Percentiles rank a stretch among this genome's conserved stretches.
phyloP scores from a whole-genome alignment of 352 stramenopile genomes.

The Phytophthora agathidicida region DNA sequence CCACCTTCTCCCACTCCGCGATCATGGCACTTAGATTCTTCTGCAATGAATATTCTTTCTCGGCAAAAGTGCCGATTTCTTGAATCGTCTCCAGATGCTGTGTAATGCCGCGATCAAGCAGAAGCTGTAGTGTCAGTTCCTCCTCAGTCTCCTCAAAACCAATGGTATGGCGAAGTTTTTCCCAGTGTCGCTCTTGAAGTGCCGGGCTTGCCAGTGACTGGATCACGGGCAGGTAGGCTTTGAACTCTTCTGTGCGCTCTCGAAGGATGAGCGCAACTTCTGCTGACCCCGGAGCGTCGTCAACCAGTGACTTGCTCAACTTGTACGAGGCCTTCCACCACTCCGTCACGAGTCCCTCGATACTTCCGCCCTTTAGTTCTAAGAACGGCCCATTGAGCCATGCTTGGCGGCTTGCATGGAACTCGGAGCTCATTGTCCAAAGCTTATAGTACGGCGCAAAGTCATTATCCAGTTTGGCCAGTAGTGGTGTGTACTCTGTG shows the following conservation, averaged over 20 bases:
- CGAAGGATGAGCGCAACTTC: slow-evolving; percentile 88
- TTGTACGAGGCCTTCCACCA: slow-evolving; percentile 96
- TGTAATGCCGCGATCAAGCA: slow-evolving; percentile 85
- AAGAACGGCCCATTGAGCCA: slow-evolving; percentile 94
- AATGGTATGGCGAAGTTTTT: slow-evolving; percentile 88
- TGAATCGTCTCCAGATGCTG: slow-evolving; percentile 92
- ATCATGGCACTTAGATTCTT: slow-evolving; percentile 95
- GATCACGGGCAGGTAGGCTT: slow-evolving; percentile 92
- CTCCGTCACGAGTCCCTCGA: slow-evolving; percentile 90
- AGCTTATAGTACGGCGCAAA: slow-evolving; percentile 94
- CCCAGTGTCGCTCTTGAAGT: slow-evolving; percentile 94
- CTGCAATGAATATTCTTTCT: slow-evolving; percentile 96
- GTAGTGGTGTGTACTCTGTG: slow-evolving; percentile 88
- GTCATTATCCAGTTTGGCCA: slow-evolving; percentile 85
- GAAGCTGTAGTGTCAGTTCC: slow-evolving; percentile 81
- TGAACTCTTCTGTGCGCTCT: slow-evolving; percentile 93
- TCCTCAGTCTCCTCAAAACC: slow-evolving; percentile 88
- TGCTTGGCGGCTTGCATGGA: slow-evolving; percentile 90
- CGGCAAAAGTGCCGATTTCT: slow-evolving; percentile 90
- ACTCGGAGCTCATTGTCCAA: slow-evolving; percentile 96
- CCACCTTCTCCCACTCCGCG: slow-evolving; percentile 93
- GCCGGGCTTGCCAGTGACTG: slow-evolving; percentile 91
- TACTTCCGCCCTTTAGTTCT: slow-evolving; percentile 88
- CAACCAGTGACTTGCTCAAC: slow-evolving; percentile 89
- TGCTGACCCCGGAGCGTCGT: slow-evolving; percentile 87